These are phyloP conservation scores for Flaveria robusta DNA, from an alignment of 129 eudicot species.

Conservation along the genomic window DNA sequence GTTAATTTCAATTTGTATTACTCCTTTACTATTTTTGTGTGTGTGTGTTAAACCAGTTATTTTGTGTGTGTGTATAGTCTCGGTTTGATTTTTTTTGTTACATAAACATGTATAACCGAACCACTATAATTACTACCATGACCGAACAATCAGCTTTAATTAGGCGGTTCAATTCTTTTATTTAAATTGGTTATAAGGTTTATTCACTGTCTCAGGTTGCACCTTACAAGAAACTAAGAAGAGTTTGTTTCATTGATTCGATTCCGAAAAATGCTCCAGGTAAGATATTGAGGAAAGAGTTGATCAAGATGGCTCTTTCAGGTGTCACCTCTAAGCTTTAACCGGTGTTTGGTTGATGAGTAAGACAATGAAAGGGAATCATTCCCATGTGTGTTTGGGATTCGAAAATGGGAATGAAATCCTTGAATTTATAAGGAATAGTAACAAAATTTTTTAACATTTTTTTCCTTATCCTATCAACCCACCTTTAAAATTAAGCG, in stretches of 20 bases:
- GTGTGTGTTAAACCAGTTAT: too few species aligned
- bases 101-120: too few species aligned
- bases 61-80: too few species aligned
- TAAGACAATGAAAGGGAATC: neutral
- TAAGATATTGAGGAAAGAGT: slow-evolving; percentile 55
- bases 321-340: slow-evolving; percentile 48
- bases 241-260: slow-evolving; percentile 45
- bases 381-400: neutral
- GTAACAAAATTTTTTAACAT: too few species aligned
- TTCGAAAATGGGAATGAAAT: too few species aligned
- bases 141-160: neutral
- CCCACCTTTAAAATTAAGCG: too few species aligned
- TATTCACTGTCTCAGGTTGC: slow-evolving; percentile 32
- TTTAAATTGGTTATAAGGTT: neutral
- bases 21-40: too few species aligned
- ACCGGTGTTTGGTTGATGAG: neutral
- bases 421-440: too few species aligned
- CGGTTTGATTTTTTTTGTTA: too few species aligned
- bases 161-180: too few species aligned
- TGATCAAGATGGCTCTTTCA: slow-evolving; percentile 49
- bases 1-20: too few species aligned
- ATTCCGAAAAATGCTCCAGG: slow-evolving; percentile 61
- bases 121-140: neutral
- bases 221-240: slow-evolving; percentile 55
- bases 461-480: too few species aligned